Base-by-base conservation (phyloP, 2,329 filamentous ascomycete genomes). In the Oidium heveae region DNA sequence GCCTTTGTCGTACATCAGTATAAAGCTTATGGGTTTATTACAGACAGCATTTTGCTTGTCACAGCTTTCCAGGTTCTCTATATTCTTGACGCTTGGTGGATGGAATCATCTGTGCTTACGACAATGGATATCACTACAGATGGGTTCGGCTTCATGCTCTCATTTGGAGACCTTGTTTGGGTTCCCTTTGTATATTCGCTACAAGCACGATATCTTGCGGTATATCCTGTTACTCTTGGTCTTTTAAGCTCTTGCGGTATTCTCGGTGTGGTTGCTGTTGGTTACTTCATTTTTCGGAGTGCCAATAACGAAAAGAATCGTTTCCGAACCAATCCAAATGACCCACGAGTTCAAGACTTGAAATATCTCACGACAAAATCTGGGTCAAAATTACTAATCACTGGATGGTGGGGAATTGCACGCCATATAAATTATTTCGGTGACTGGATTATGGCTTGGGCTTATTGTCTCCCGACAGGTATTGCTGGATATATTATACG, bases 391-490 rank as follows among this genome's bases (percentile, higher is more conserved):
- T 76, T 95, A 33, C 74, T 95, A 59, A 79, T 80, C 3, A 82
- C 84, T 0, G 89, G 89, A 55, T 96, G 89, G 89, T 95, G 89
- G 89, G 89, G 89, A 46, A 72, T 78, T 22, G 84, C 88, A 0
- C 79, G 89, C 44, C 89, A 96, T 68, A 89, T 95, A 73, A 96
- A 95, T 71, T 95, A 96, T 68, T 69, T 94, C 0, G 89, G 88
- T 54, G 89, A 96, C 70, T 95, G 88, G 88, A 74, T 91, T 60
- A 88, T 94, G 77, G 78, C 82, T 9, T 95, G 86, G 86, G 79
- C 86, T 0, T 95, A 91, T 68, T 86, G 80, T 59, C 72, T 95
- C 46, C 88, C 89, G 0, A 94, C 88, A 0, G 84, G 85, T 0
- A 66, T 93, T 57, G 83, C 87, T 0, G 88, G 88, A 13, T 94